These are phyloP conservation scores for Pholiota adiposa DNA, from an alignment of 1,284 basidiomycete genomes.

Conservation along the genomic window DNA sequence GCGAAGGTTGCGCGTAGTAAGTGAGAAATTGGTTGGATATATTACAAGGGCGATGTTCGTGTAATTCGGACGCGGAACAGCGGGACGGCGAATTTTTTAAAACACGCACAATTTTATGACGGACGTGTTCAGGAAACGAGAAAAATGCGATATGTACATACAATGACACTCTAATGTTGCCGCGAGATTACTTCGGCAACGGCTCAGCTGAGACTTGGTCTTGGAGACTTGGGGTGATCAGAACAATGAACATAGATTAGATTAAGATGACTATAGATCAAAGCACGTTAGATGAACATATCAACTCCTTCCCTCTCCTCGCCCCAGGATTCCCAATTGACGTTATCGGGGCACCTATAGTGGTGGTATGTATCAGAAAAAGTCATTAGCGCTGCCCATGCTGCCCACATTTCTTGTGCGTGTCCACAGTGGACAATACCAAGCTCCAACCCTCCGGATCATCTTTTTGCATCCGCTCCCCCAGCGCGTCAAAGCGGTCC, in stretches of 20 bases:
- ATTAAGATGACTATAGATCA: background rate
- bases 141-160: background rate
- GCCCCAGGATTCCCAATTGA: constrained; percentile 1
- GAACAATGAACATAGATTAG: background rate
- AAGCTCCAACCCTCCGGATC: constrained; percentile 57
- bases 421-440: constrained; percentile 53
- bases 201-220: background rate
- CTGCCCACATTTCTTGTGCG: constrained; percentile 2
- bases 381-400: background rate
- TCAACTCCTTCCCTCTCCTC: constrained; percentile 1
- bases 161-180: background rate
- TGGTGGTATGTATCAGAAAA: background rate
- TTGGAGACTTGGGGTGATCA: background rate
- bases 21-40: background rate
- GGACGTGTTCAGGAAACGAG: background rate
- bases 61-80: background rate
- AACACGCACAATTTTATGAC: background rate
- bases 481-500: constrained; percentile 62
- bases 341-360: background rate
- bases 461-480: constrained; percentile 46
- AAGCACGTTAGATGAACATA: background rate
- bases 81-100: background rate
- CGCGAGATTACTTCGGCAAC: background rate
- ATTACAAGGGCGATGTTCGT: background rate
- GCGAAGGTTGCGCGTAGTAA: background rate